Evolutionary conservation across 192 early-diverging fungal species (phyloP).

Genomic region (Coemansia sp.): DNA sequence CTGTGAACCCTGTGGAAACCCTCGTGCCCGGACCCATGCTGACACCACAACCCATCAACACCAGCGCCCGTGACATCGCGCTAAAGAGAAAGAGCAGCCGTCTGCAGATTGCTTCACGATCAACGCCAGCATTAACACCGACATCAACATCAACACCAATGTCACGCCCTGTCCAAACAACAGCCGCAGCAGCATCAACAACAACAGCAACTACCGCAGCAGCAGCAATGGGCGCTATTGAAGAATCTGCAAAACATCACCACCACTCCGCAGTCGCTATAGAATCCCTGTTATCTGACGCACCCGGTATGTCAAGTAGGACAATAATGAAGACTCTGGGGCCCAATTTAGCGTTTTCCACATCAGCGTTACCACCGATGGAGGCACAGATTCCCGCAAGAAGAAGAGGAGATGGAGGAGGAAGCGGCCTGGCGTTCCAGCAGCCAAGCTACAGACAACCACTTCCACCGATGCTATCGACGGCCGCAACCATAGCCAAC

Average conservation of each 20-base stretch:
- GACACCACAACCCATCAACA: background rate
- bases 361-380: background rate
- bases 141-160: background rate
- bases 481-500: background rate
- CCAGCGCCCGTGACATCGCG: background rate
- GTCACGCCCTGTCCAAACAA: too few species aligned
- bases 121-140: background rate
- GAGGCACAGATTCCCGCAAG: background rate
- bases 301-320: background rate
- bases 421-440: background rate
- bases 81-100: background rate
- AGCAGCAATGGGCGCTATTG: background rate
- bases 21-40: background rate
- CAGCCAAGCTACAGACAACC: background rate
- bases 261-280: background rate
- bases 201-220: background rate
- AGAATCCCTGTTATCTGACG: background rate
- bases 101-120: background rate
- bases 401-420: background rate
- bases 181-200: too few species aligned
- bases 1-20: background rate
- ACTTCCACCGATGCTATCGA: constrained; percentile 3
- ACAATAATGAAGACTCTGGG: background rate
- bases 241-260: background rate
- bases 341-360: background rate